phyloP scores from a whole-genome alignment of 495 filamentous ascomycete species.

The Evernia prunastri region DNA sequence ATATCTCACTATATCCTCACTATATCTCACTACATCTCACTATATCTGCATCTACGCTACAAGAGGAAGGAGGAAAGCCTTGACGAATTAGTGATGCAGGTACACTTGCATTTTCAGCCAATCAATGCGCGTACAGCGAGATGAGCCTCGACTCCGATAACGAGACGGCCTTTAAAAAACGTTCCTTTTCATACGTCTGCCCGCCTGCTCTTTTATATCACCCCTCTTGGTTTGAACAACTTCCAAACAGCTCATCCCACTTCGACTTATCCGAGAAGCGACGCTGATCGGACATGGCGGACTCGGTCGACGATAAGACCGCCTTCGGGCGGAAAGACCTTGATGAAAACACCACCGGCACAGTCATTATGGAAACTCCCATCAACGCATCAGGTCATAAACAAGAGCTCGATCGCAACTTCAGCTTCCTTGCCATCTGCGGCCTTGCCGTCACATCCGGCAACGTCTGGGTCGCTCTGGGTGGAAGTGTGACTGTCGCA shows the following conservation, averaged over 20 bases:
- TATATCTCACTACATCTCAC: background rate
- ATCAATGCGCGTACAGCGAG: background rate
- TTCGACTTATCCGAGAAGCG: background rate
- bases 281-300: background rate
- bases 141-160: background rate
- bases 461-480: constrained; percentile 51
- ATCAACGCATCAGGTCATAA: constrained; percentile 50
- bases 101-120: background rate
- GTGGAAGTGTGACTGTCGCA: constrained; percentile 43
- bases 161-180: background rate
- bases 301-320: background rate
- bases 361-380: constrained; percentile 3
- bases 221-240: background rate
- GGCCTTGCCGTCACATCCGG: constrained; percentile 48
- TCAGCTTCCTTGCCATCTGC: constrained; percentile 45
- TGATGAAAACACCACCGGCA: background rate
- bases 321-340: background rate
- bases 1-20: background rate
- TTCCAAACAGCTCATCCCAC: background rate
- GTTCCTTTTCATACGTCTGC: no score
- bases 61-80: background rate
- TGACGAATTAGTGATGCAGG: background rate
- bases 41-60: background rate
- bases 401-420: constrained; percentile 51
- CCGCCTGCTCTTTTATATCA: background rate